Percentiles rank a stretch among this genome's conserved stretches.
phyloP scores from a whole-genome alignment of 176 grass and related monocot species.

The Avena insularis region DNA sequence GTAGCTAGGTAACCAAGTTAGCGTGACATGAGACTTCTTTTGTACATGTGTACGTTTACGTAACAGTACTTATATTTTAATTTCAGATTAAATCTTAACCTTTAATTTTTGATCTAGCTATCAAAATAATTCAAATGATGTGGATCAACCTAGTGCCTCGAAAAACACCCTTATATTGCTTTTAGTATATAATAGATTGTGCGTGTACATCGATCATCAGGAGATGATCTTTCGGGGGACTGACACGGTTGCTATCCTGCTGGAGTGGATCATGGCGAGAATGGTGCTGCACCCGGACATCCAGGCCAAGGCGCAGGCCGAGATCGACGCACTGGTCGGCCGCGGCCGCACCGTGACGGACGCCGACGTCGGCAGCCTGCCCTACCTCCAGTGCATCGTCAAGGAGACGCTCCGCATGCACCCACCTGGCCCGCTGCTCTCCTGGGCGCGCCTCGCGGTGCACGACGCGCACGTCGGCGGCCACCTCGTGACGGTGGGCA shows the following conservation, averaged over 20 bases:
- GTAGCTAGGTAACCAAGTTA: no score
- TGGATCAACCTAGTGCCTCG: no score
- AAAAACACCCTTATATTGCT: no score
- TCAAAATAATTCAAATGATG: no score
- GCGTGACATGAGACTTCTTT: no score
- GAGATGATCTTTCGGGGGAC: conserved; percentile 85
- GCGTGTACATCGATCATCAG: conserved; percentile 9
- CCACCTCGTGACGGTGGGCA: conserved; percentile 60
- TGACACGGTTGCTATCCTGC: conserved; percentile 65
- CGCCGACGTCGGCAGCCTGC: conserved; percentile 48
- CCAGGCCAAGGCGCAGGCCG: conserved; percentile 56
- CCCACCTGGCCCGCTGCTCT: conserved; percentile 72
- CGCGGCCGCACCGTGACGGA: conserved; percentile 41
- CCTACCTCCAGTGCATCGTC: conserved; percentile 61
- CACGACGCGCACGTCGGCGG: conserved; percentile 55
- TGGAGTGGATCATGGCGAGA: conserved; percentile 80
- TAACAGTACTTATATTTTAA: no score
- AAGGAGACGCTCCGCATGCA: conserved; percentile 77
- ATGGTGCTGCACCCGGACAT: conserved; percentile 71
- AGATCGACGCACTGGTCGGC: conserved; percentile 59
- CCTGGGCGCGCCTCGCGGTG: conserved; percentile 75
- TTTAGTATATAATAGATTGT: no score
- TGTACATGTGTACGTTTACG: no score
- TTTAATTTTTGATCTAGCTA: no score
- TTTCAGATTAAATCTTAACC: no score